phyloP scores from a whole-genome alignment of 1,139 yeast genomes.

The Waltiozyma sp. region DNA sequence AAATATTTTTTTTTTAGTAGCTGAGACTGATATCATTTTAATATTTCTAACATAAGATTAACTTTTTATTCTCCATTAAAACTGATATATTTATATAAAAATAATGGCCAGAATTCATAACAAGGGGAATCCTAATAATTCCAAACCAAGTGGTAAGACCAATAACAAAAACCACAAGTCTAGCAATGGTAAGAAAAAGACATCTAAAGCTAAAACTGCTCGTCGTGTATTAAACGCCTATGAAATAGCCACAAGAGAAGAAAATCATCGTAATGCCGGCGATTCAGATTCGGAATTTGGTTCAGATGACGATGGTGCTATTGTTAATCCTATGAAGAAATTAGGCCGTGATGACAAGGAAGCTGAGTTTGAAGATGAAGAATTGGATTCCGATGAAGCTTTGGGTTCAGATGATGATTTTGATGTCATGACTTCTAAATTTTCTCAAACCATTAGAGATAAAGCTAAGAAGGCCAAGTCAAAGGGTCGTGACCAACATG shows the following conservation, averaged over 20 bases:
- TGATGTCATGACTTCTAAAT: slow-evolving; percentile 54
- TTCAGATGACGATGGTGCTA: slow-evolving; percentile 24
- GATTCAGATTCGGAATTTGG: slow-evolving; percentile 25
- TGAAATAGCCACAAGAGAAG: slow-evolving; percentile 26
- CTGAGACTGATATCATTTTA: neutral
- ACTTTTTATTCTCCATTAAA: neutral
- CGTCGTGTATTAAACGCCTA: slow-evolving; percentile 36
- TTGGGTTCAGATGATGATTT: slow-evolving; percentile 67
- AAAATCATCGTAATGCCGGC: slow-evolving; percentile 12
- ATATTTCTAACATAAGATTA: neutral
- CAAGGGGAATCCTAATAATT: neutral
- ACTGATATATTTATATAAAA: neutral
- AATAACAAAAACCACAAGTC: no score
- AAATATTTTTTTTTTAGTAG: neutral
- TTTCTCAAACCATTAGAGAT: slow-evolving; percentile 60
- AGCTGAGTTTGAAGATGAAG: slow-evolving; percentile 50
- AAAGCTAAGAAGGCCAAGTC: slow-evolving; percentile 28
- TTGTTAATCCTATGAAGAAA: slow-evolving; percentile 23
- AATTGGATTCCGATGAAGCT: slow-evolving; percentile 67
- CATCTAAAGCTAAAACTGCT: slow-evolving; percentile 19
- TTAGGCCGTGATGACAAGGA: slow-evolving; percentile 22
- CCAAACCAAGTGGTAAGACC: neutral
- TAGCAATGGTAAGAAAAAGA: neutral
- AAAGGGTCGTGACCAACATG: slow-evolving; percentile 16
- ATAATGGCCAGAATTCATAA: neutral